Evolutionary conservation across 805 yeast species (phyloP), one percentile per base, ranked within the genome.

Genomic region (Kuraishia ogatae): DNA sequence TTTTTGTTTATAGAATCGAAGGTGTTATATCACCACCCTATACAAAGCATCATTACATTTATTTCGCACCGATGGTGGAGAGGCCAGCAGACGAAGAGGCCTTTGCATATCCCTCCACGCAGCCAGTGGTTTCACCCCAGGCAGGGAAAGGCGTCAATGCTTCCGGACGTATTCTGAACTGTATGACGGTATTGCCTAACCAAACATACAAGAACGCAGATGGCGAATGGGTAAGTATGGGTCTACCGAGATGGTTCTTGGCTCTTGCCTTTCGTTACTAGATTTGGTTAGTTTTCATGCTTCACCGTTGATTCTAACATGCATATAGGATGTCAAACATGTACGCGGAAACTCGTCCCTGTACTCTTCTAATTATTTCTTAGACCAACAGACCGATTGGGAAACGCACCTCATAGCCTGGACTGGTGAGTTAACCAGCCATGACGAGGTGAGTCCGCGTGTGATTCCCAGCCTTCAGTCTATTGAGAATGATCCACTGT

Each of bases 391-490:
- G 50, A 80, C 92, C 0, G 80, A 83, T 22, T 93, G 97, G 94
- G 96, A 91, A 58, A 85, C 92, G 50, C 89, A 90, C 60, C 71
- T 89, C 53, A 83, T 94, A 53, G 97, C 90, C 1, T 94, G 99
- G 99, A 88, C 97, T 0, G 99, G 99, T 50, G 98, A 91, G 68
- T 75, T 94, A 58, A 68, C 70, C 51, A 53, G 61, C 26, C 58
- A 66, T 53, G 57, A 58, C 24, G 56, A 56, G 21, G 28, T 52
- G 8, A 48, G 24, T n/a, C 67, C 68, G 19, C 62, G 63, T 35
- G 55, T 64, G 1, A 66, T 66, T 39, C 66, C 68, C 10, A 52
- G 53, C 15, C 57, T 59, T 21, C 64, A 61, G 56, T 51, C 61
- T 1, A 67, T 73, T 50, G 73, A 76, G 54, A 83, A 76, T 43